Base-by-base conservation (phyloP, 495 filamentous ascomycete genomes). In the Xylaria palmicola region DNA sequence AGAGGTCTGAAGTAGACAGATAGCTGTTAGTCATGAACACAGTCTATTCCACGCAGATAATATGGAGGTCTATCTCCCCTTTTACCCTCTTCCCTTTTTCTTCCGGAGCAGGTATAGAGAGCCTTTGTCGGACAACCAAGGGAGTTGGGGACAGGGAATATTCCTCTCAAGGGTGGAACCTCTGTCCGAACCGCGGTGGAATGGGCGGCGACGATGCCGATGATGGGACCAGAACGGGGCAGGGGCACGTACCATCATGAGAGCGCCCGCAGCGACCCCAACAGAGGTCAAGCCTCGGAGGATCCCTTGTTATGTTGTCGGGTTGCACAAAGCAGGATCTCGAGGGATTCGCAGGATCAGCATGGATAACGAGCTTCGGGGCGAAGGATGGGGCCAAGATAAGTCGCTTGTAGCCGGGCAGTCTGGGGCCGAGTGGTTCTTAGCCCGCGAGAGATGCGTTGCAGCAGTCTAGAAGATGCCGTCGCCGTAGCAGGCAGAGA, bases 1-100 rank as follows among this genome's bases (percentile, higher is more conserved):
- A 69, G 82, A 82, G 72, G 82, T 81, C 82, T 85, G 68, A 17
- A 41, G 49, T 30, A 60, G 55, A 55, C 49, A 7, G 29, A 63
- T 9, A 55, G 15, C 17, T 17, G 62, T 69, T 56, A 70, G 66
- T 63, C 57, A 43, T 34, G 24, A 40, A 44, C 24, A n/a, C 24
- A n/a, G 26, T 43, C 51, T 15, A 44, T 24, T 17, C 24, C 27
- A 54, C 6, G 50, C 6, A 58, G 32, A 47, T 10, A 26, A 2
- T 6, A 26, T 36, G 34, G 40, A 17, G 19, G 1, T 15, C 13
- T 32, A n/a, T n/a, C n/a, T n/a, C n/a, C n/a, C n/a, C n/a, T n/a
- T n/a, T n/a, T n/a, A n/a, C n/a, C n/a, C n/a, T n/a, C n/a, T n/a
- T n/a, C n/a, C n/a, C n/a, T 5, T 44, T 32, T 26, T 39, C n/a